These are phyloP conservation scores for Cryptococcus sp. DNA, from an alignment of 1,284 basidiomycete species.

Conservation along the genomic window DNA sequence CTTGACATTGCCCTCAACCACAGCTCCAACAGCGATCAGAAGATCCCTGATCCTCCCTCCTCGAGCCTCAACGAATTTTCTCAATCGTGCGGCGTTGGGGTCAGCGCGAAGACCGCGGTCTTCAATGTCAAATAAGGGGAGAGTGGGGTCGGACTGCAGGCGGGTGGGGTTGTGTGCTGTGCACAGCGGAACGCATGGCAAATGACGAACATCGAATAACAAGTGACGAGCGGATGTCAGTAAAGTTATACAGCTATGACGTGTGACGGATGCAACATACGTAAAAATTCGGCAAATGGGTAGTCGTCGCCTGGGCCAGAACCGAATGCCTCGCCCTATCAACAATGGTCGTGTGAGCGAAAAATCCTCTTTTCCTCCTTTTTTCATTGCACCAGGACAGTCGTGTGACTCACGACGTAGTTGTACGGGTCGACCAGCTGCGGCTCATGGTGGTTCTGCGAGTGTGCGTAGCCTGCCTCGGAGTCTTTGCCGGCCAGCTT, in stretches of 20 bases:
- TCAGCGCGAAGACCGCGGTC: constrained; percentile 64
- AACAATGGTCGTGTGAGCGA: not conserved
- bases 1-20: constrained; percentile 55
- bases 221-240: too few relatives aligned
- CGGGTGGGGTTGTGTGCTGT: constrained; percentile 42
- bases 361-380: too few relatives aligned
- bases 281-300: constrained; percentile 40
- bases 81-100: constrained; percentile 42
- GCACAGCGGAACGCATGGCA: too few relatives aligned
- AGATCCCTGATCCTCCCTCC: constrained; percentile 53
- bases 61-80: constrained; percentile 42
- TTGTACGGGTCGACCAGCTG: constrained; percentile 48
- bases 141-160: constrained; percentile 37
- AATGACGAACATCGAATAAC: too few relatives aligned
- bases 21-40: constrained; percentile 53
- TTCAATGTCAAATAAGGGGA: constrained; percentile 62
- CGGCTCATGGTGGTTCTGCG: not conserved
- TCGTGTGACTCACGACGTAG: constrained; percentile 39
- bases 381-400: not conserved
- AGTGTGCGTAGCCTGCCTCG: not conserved
- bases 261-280: constrained; percentile 21
- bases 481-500: not conserved
- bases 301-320: constrained; percentile 34
- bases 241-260: too few relatives aligned
- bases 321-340: constrained; percentile 42